Percentiles rank a stretch among this genome's conserved stretches.
Evolutionary conservation across 192 early-diverging fungal species (phyloP).

Genomic region (Diversispora epigaea): DNA sequence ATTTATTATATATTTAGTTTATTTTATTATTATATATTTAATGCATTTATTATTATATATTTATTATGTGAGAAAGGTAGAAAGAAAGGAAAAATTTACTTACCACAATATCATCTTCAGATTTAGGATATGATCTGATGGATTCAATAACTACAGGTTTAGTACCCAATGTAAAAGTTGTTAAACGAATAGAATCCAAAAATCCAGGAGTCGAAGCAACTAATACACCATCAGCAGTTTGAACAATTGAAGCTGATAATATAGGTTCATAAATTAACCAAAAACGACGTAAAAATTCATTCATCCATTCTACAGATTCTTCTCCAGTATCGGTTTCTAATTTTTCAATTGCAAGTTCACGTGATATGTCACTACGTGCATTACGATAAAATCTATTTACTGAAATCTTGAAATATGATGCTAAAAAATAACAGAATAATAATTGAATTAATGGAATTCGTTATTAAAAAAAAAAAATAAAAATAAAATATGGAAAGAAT

Average conservation of each 20-base stretch:
- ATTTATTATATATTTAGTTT: neutral
- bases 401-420: slow-evolving; percentile 74
- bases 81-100: neutral
- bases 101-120: slow-evolving; percentile 73
- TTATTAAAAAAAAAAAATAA: neutral
- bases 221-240: slow-evolving; percentile 71
- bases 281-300: slow-evolving; percentile 80
- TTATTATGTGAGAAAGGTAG: neutral
- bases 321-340: slow-evolving; percentile 48
- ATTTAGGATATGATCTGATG: slow-evolving; percentile 70
- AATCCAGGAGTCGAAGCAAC: slow-evolving; percentile 76
- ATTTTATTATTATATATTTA: too few species aligned
- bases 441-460: neutral
- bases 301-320: slow-evolving; percentile 88
- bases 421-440: slow-evolving; percentile 36
- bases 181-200: slow-evolving; percentile 72
- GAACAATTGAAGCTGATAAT: slow-evolving; percentile 71
- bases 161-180: slow-evolving; percentile 75
- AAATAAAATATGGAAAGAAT: neutral
- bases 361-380: slow-evolving; percentile 66
- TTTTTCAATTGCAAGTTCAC: slow-evolving; percentile 57
- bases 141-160: slow-evolving; percentile 72
- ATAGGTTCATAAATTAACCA: slow-evolving; percentile 91
- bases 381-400: slow-evolving; percentile 66
- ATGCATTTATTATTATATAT: neutral